Percentiles rank a stretch among this genome's conserved stretches.
Conservation (phyloP, 192 early-diverging fungal species). For the Neocallimastix lanati region DNA sequence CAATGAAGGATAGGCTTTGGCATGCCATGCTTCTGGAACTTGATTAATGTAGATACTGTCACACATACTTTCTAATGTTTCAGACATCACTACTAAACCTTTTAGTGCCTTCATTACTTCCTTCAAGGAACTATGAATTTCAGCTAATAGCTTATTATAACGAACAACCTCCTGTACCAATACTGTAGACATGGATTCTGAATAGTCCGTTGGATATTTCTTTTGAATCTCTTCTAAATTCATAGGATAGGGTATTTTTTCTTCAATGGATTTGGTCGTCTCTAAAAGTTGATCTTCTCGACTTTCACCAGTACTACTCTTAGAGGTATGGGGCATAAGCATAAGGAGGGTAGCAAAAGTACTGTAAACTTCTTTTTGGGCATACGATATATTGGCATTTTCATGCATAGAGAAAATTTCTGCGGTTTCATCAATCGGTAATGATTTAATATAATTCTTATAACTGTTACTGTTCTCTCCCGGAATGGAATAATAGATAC, state of each 20-base stretch:
- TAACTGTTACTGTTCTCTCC: slow-evolving; percentile 21
- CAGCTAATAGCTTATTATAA: slow-evolving; percentile 25
- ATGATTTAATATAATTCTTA: slow-evolving; percentile 24
- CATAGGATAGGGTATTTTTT: slow-evolving; percentile 27
- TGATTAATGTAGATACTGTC: slow-evolving; percentile 37
- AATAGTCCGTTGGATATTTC: slow-evolving; percentile 36
- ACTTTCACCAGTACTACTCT: slow-evolving; percentile 23
- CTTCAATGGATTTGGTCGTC: slow-evolving; percentile 20
- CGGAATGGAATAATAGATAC: slow-evolving; percentile 21
- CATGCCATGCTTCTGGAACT: slow-evolving; percentile 24
- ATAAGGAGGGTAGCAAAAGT: slow-evolving; percentile 28
- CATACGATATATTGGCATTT: slow-evolving; percentile 43
- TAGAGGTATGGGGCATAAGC: slow-evolving; percentile 28
- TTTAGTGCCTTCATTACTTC: slow-evolving; percentile 30
- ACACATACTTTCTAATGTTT: slow-evolving; percentile 30
- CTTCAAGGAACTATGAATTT: slow-evolving; percentile 24
- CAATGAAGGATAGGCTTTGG: slow-evolving; percentile 35
- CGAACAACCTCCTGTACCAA: slow-evolving; percentile 36
- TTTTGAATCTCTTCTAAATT: slow-evolving; percentile 15
- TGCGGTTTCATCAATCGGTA: slow-evolving; percentile 37
- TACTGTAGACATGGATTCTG: slow-evolving; percentile 37
- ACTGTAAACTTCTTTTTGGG: slow-evolving; percentile 35
- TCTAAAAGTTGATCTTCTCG: slow-evolving; percentile 27
- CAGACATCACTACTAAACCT: slow-evolving; percentile 37
- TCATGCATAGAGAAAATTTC: slow-evolving; percentile 44